Conservation (phyloP, 176 grass and related monocot genomes). For the Chrysopogon serrulatus region DNA sequence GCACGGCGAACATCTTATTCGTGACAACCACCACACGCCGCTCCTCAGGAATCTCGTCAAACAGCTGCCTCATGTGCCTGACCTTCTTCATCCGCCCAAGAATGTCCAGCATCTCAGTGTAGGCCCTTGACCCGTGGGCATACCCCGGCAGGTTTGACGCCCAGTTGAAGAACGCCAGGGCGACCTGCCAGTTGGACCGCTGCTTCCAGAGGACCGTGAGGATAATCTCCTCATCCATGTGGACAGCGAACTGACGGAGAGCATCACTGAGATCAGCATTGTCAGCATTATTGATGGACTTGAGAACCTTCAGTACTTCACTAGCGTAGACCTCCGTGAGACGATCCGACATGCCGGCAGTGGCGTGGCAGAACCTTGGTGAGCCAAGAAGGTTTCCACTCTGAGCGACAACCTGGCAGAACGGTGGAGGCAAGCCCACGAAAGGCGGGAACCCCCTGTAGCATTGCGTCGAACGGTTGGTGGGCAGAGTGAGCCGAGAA, state of each 20-base stretch:
- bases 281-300: background rate
- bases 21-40: background rate
- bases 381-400: background rate
- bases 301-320: slow-evolving; percentile 37
- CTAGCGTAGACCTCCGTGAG: background rate
- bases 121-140: slow-evolving; percentile 34
- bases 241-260: slow-evolving; percentile 20
- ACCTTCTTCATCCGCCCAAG: slow-evolving; percentile 81
- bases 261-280: background rate
- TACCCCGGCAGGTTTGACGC: slow-evolving; percentile 15
- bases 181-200: slow-evolving; percentile 57
- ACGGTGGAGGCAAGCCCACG: background rate
- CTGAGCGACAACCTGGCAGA: background rate
- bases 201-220: slow-evolving; percentile 51
- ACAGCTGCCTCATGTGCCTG: slow-evolving; percentile 46
- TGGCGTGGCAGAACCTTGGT: background rate
- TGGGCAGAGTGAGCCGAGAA: background rate
- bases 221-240: slow-evolving; percentile 47
- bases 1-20: slow-evolving; percentile 56
- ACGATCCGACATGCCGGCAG: background rate
- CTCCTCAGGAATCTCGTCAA: slow-evolving; percentile 50
- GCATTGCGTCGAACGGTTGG: slow-evolving; percentile 24
- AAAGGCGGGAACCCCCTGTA: background rate
- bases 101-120: slow-evolving; percentile 63
- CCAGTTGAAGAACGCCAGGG: slow-evolving; percentile 58